phyloP scores from a whole-genome alignment of 352 stramenopile genomes.

The Phytophthora foliorum region DNA sequence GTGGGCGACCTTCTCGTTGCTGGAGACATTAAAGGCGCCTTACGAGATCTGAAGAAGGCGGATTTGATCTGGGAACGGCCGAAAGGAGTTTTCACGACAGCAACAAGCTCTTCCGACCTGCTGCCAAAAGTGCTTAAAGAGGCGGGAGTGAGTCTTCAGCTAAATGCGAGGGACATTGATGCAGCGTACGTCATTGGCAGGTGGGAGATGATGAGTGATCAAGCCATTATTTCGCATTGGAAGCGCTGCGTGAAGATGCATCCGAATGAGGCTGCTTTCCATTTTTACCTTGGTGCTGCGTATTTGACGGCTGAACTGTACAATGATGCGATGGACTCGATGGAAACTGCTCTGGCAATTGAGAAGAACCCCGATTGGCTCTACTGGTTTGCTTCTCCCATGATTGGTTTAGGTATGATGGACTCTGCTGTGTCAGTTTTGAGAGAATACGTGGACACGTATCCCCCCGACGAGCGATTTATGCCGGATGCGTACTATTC shows the following conservation, averaged over 20 bases:
- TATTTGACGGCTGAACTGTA: conserved; percentile 32
- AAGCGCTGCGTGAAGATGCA: conserved; percentile 45
- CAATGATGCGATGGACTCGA: conserved; percentile 35
- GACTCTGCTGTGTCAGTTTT: conserved; percentile 30
- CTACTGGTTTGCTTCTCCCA: conserved; percentile 33
- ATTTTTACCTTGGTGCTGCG: conserved; percentile 40
- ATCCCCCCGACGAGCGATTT: conserved; percentile 44
- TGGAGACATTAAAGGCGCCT: conserved; percentile 31
- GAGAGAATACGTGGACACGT: conserved; percentile 41
- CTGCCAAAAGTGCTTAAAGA: conserved; percentile 31
- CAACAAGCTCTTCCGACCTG: conserved; percentile 10
- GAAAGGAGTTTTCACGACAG: conserved; percentile 16
- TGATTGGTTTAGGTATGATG: conserved; percentile 36
- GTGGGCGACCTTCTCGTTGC: conserved; percentile 18
- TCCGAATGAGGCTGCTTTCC: conserved; percentile 39
- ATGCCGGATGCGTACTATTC: conserved; percentile 47
- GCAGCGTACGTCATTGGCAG: conserved; percentile 44
- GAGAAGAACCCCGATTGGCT: conserved; percentile 44
- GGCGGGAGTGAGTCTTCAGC: conserved; percentile 31
- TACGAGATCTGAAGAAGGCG: conserved; percentile 34
- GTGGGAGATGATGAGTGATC: conserved; percentile 36
- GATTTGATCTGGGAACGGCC: conserved; percentile 42
- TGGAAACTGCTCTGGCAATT: conserved; percentile 38
- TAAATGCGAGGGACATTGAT: conserved; percentile 37
- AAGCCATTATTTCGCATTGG: conserved; percentile 40